Conservation (phyloP, 1,284 basidiomycete species). For the Heimioporus retisporus region DNA sequence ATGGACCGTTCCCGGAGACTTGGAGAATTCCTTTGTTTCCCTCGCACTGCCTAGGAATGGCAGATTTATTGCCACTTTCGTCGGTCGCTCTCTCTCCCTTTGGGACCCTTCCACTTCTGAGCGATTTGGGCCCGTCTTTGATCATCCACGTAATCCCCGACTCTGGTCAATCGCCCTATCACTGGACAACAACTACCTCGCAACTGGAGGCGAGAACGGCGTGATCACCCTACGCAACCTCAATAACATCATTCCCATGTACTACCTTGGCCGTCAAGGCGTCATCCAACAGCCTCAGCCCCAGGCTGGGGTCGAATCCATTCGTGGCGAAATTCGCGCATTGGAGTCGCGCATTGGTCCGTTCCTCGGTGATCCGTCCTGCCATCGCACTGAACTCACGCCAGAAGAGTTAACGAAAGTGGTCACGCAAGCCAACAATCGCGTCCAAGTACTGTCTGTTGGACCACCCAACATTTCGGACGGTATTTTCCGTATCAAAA, state of each 20-base stretch:
- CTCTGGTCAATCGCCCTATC: slow-evolving; percentile 13
- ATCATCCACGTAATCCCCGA: slow-evolving; percentile 12
- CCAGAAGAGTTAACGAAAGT: slow-evolving; percentile 12
- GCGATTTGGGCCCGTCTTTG: slow-evolving; percentile 14
- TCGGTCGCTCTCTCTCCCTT: slow-evolving; percentile 11
- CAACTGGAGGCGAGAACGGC: slow-evolving; percentile 10
- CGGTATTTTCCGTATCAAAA: slow-evolving; percentile 9
- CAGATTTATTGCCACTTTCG: slow-evolving; percentile 12
- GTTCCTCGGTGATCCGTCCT: background rate
- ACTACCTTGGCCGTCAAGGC: slow-evolving; percentile 11
- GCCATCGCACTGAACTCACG: background rate
- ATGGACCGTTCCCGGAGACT: slow-evolving; percentile 5
- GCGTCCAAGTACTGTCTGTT: background rate
- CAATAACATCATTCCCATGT: slow-evolving; percentile 13
- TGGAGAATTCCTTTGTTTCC: slow-evolving; percentile 8
- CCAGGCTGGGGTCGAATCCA: slow-evolving; percentile 1
- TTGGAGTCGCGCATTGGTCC: slow-evolving; percentile 11
- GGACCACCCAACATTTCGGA: background rate
- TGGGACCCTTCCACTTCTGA: slow-evolving; percentile 13
- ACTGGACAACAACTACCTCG: slow-evolving; percentile 12
- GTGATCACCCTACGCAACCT: slow-evolving; percentile 11
- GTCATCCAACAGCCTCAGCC: slow-evolving; percentile 1
- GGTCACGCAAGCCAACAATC: background rate
- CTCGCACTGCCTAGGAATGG: slow-evolving; percentile 9
- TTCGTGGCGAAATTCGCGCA: slow-evolving; percentile 10